These are phyloP conservation scores for Calonectria pseudoreteaudii DNA, from an alignment of 2,329 filamentous ascomycete genomes.

Conservation along the genomic window DNA sequence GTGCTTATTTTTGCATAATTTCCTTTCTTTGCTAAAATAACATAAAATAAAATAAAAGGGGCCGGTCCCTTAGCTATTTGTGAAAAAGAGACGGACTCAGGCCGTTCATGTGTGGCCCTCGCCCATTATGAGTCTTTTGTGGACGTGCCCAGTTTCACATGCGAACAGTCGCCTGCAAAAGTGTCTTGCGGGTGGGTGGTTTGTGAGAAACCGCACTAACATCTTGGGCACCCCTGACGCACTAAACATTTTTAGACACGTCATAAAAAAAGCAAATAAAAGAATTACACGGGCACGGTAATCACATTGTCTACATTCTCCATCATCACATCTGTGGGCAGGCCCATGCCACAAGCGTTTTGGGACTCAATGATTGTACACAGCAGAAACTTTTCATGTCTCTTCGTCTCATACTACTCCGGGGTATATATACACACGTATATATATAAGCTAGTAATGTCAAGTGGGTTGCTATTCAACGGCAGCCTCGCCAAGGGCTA, in stretches of 20 bases:
- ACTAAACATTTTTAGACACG: background rate
- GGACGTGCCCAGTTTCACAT: background rate
- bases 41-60: background rate
- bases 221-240: background rate
- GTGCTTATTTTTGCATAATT: too few relatives aligned
- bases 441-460: background rate
- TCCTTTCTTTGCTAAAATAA: background rate
- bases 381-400: background rate
- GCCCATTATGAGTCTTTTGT: background rate
- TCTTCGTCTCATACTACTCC: background rate
- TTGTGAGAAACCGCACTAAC: too few relatives aligned
- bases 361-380: too few relatives aligned
- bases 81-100: background rate
- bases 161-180: background rate
- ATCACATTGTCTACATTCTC: too few relatives aligned
- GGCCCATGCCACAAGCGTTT: background rate
- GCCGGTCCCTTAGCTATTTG: background rate
- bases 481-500: background rate
- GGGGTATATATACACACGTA: constrained; percentile 3
- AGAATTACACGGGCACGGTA: background rate
- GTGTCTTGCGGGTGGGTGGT: background rate
- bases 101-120: background rate
- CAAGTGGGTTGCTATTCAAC: background rate
- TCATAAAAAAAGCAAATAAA: background rate
- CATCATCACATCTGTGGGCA: background rate